These are phyloP conservation scores for Trypanosoma mega DNA, from an alignment of 208 protist species.

Conservation along the genomic window DNA sequence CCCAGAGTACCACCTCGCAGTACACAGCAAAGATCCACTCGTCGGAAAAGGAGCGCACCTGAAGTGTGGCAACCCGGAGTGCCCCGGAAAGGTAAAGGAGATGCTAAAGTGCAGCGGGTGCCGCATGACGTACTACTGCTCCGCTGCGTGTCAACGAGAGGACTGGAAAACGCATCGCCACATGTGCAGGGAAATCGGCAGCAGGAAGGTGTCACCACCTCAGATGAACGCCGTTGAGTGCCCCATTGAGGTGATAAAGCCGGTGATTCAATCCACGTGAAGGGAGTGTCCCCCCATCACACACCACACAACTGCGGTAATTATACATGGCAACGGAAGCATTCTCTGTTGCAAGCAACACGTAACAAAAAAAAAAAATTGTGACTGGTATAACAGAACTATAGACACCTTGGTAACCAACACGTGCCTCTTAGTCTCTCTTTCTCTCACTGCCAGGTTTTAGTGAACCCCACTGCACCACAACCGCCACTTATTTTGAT, in stretches of 20 bases:
- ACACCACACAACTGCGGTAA: too few relatives aligned
- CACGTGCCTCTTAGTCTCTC: too few relatives aligned
- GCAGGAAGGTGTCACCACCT: constrained; percentile 34
- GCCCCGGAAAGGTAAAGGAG: constrained; percentile 54
- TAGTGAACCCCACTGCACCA: too few relatives aligned
- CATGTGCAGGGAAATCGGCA: constrained; percentile 74
- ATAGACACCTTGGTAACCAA: too few relatives aligned
- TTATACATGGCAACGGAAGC: too few relatives aligned
- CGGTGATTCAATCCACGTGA: not conserved
- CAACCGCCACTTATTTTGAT: too few relatives aligned
- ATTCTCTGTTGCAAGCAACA: too few relatives aligned
- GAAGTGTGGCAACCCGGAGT: constrained; percentile 60
- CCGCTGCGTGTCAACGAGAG: constrained; percentile 61
- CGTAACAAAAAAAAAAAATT: too few relatives aligned
- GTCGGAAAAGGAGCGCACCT: constrained; percentile 59
- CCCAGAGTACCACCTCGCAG: constrained; percentile 65
- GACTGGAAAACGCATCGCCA: constrained; percentile 78
- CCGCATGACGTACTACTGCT: constrained; percentile 80
- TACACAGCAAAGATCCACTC: constrained; percentile 64
- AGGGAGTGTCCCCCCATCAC: too few relatives aligned
- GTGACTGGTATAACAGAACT: too few relatives aligned
- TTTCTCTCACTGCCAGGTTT: too few relatives aligned
- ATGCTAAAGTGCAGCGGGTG: constrained; percentile 82
- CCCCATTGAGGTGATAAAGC: constrained; percentile 29
- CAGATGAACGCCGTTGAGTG: constrained; percentile 28